Evolutionary conservation across 495 filamentous ascomycete species (phyloP).

Genomic region (Penicillium coffeae): DNA sequence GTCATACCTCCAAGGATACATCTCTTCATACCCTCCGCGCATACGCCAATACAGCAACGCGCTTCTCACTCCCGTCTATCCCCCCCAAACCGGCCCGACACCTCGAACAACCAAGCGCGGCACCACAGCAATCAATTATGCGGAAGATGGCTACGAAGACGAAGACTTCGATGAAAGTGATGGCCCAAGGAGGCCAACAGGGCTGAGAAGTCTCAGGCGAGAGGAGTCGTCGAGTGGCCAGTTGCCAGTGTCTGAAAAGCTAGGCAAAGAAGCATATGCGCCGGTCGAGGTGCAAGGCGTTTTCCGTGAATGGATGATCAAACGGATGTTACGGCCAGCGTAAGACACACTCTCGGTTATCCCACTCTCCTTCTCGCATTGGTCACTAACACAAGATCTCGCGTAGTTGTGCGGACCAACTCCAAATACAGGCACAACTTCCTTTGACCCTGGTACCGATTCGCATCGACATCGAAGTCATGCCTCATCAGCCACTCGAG

Average conservation of each 20-base stretch:
- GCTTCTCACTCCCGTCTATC: slow-evolving; percentile 82
- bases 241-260: slow-evolving; percentile 62
- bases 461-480: slow-evolving; percentile 90
- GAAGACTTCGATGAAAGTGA: slow-evolving; percentile 90
- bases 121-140: slow-evolving; percentile 94
- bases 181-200: slow-evolving; percentile 73
- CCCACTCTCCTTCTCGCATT: background rate
- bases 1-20: slow-evolving; percentile 76
- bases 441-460: slow-evolving; percentile 92
- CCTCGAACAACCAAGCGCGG: slow-evolving; percentile 93
- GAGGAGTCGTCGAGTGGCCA: slow-evolving; percentile 66
- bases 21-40: slow-evolving; percentile 88
- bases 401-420: slow-evolving; percentile 55
- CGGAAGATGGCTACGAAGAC: slow-evolving; percentile 92
- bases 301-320: slow-evolving; percentile 93
- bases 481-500: slow-evolving; percentile 69
- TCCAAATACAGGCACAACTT: slow-evolving; percentile 76
- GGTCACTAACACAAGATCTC: slow-evolving; percentile 3
- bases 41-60: slow-evolving; percentile 90
- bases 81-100: slow-evolving; percentile 59
- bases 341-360: slow-evolving; percentile 33
- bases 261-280: slow-evolving; percentile 75
- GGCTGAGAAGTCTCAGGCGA: slow-evolving; percentile 73
- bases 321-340: slow-evolving; percentile 56
- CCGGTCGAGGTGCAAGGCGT: slow-evolving; percentile 86